Evolutionary conservation across 192 early-diverging fungal species (phyloP).

Genomic region (Podila minutissima): DNA sequence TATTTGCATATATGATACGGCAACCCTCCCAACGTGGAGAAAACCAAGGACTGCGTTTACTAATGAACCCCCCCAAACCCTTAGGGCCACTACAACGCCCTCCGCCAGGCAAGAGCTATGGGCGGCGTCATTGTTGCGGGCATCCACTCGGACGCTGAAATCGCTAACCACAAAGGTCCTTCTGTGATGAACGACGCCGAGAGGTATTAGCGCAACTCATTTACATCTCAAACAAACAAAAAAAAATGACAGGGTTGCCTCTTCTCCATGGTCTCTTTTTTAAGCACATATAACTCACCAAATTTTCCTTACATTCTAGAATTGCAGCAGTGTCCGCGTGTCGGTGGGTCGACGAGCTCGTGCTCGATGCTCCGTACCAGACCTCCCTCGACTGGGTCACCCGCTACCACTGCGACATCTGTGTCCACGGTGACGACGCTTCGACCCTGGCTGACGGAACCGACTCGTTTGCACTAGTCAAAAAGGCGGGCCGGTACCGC

Average conservation of each 20-base stretch:
- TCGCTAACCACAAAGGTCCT: constrained; percentile 91
- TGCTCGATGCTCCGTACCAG: constrained; percentile 88
- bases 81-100: too few species aligned
- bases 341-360: constrained; percentile 90
- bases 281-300: too few species aligned
- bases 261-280: too few species aligned
- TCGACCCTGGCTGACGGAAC: constrained; percentile 92
- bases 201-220: constrained; percentile 54
- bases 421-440: constrained; percentile 96
- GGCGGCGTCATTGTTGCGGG: constrained; percentile 68
- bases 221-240: too few species aligned
- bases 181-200: constrained; percentile 95
- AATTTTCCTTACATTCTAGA: neutral
- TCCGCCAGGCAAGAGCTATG: too few species aligned
- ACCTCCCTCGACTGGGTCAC: constrained; percentile 87
- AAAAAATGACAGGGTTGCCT: too few species aligned
- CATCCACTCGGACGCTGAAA: constrained; percentile 92
- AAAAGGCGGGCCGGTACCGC: constrained; percentile 85
- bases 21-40: constrained; percentile 92
- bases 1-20: constrained; percentile 74
- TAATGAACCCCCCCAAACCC: neutral
- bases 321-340: constrained; percentile 91
- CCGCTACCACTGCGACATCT: constrained; percentile 86
- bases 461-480: constrained; percentile 91
- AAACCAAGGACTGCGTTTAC: constrained; percentile 88